Evolutionary conservation across 1,284 basidiomycete genomes (phyloP).

Genomic region (Malassezia vespertilionis): DNA sequence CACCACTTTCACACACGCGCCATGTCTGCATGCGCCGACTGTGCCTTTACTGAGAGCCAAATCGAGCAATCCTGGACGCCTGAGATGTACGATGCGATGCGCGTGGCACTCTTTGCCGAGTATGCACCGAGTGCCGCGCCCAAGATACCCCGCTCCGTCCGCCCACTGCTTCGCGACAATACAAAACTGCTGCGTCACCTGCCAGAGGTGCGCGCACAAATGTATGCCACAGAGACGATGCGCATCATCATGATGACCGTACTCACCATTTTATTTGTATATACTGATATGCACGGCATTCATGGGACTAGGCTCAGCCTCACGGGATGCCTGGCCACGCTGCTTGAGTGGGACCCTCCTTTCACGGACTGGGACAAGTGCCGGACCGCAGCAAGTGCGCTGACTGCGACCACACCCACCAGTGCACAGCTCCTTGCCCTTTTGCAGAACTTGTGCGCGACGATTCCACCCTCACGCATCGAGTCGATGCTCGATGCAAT

Average conservation of each 20-base stretch:
- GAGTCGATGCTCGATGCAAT: background rate
- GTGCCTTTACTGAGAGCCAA: background rate
- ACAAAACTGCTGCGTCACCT: background rate
- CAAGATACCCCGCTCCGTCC: background rate
- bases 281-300: background rate
- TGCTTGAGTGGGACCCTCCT: slow-evolving; percentile 7
- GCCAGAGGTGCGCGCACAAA: background rate
- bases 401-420: slow-evolving; percentile 9
- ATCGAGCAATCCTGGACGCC: slow-evolving; percentile 2
- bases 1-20: slow-evolving; percentile 28
- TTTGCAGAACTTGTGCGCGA: slow-evolving; percentile 5
- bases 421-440: background rate
- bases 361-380: slow-evolving; percentile 13
- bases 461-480: background rate
- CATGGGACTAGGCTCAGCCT: slow-evolving; percentile 7
- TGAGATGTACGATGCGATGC: slow-evolving; percentile 10
- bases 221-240: background rate
- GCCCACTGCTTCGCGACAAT: background rate
- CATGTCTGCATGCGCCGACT: slow-evolving; percentile 21
- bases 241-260: background rate
- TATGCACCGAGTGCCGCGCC: background rate
- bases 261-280: background rate
- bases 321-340: background rate
- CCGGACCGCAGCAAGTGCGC: background rate
- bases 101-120: slow-evolving; percentile 1